Evolutionary conservation across 176 grass and related monocot species (phyloP).

Genomic region (Lolium rigidum): DNA sequence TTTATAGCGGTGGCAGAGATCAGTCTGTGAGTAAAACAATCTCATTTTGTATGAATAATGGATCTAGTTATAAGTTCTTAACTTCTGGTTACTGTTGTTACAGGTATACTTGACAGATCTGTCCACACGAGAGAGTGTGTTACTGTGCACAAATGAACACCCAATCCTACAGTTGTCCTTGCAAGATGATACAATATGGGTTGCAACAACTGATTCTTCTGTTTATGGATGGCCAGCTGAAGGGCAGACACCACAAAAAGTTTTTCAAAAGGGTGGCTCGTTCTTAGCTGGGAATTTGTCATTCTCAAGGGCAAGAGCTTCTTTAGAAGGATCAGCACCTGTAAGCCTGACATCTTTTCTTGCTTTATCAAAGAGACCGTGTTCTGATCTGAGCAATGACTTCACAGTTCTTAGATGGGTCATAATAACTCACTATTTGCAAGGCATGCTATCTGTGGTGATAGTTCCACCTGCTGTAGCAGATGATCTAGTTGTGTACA

Average conservation of each 20-base stretch:
- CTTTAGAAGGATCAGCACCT: slow-evolving; percentile 95
- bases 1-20: slow-evolving; percentile 99
- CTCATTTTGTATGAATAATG: slow-evolving; percentile 26
- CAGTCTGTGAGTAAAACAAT: slow-evolving; percentile 76
- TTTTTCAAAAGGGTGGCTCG: slow-evolving; percentile 88
- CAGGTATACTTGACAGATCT: slow-evolving; percentile 95
- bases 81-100: slow-evolving; percentile 32
- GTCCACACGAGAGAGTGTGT: slow-evolving; percentile 85
- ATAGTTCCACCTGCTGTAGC: neutral
- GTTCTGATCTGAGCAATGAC: neutral
- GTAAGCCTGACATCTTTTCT: slow-evolving; percentile 60
- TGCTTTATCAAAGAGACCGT: neutral
- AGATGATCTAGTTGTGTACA: neutral
- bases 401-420: slow-evolving; percentile 19
- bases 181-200: slow-evolving; percentile 95
- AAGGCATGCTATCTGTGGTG: neutral
- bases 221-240: slow-evolving; percentile 86
- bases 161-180: slow-evolving; percentile 86
- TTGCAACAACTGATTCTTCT: slow-evolving; percentile 85
- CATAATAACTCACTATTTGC: slow-evolving; percentile 7
- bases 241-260: slow-evolving; percentile 66
- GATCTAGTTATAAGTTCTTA: slow-evolving; percentile 39
- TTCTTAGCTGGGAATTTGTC: slow-evolving; percentile 99
- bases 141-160: slow-evolving; percentile 82
- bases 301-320: slow-evolving; percentile 92